Conservation (phyloP, 202 grass and related monocot genomes). For the Dendrocalamus latiflorus region DNA sequence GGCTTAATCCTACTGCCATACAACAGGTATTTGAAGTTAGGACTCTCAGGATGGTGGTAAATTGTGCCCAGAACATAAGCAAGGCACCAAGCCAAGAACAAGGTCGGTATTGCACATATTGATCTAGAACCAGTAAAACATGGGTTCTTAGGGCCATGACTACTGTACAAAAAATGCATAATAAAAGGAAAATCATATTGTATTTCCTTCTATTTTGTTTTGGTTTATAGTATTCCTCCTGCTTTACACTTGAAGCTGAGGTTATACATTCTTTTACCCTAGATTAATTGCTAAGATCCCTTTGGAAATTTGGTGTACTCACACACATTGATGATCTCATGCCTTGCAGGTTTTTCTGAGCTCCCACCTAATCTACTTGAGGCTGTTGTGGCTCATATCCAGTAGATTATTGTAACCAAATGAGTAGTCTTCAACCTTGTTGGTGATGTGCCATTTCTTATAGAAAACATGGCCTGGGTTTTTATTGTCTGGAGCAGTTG, state of each 20-base stretch:
- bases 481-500: too few species aligned
- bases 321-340: neutral
- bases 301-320: neutral
- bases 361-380: constrained; percentile 76
- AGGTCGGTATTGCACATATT: constrained; percentile 36
- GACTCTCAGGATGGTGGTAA: constrained; percentile 72
- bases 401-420: constrained; percentile 89
- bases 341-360: constrained; percentile 61
- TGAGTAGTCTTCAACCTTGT: constrained; percentile 17
- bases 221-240: neutral
- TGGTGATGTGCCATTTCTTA: neutral
- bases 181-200: neutral
- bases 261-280: neutral
- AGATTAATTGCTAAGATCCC: neutral
- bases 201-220: neutral
- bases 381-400: constrained; percentile 68
- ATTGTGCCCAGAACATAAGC: constrained; percentile 60
- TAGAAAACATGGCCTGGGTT: neutral
- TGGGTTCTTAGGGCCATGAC: neutral
- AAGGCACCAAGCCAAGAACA: constrained; percentile 61
- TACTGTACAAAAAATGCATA: neutral
- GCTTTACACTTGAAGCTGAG: neutral
- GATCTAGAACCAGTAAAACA: neutral
- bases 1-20: constrained; percentile 71
- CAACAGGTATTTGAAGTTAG: constrained; percentile 87